Conservation (phyloP, 352 stramenopile genomes). For the Globisporangium acanthophoron region DNA sequence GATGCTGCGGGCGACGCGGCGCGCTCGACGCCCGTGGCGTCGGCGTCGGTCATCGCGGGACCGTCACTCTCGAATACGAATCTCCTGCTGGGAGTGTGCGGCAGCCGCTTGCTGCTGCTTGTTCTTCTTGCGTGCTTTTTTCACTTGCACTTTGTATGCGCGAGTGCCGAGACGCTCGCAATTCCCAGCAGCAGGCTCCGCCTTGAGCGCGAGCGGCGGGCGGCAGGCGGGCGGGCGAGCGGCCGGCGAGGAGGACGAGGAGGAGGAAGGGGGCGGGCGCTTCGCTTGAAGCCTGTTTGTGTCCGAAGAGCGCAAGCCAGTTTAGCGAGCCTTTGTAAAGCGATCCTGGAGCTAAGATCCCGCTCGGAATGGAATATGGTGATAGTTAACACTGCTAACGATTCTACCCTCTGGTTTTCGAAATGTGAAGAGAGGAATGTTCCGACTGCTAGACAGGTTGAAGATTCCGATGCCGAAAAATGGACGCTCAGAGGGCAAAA, state of each 20-base stretch:
- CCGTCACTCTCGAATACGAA: background rate
- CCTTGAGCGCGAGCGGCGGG: background rate
- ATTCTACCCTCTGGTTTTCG: background rate
- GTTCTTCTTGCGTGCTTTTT: background rate
- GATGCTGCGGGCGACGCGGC: background rate
- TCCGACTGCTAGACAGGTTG: background rate
- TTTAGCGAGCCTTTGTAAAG: background rate
- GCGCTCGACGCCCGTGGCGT: slow-evolving; percentile 3
- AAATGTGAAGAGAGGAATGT: background rate
- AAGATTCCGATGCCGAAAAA: background rate
- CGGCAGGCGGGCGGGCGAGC: background rate
- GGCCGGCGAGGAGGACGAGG: background rate
- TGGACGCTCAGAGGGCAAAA: no score
- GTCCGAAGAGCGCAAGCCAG: slow-evolving; percentile 2
- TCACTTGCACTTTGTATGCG: background rate
- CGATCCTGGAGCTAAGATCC: background rate
- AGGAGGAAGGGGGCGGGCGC: slow-evolving; percentile 2
- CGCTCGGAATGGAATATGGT: background rate
- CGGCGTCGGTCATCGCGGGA: slow-evolving; percentile 10
- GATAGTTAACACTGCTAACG: background rate
- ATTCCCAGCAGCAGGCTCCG: background rate
- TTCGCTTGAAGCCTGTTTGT: slow-evolving; percentile 1
- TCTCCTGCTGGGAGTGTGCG: background rate
- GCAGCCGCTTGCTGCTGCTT: background rate
- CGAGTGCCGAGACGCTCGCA: background rate